Base-by-base conservation (phyloP, 1,139 yeast genomes). In the Candida tunisiensis region DNA sequence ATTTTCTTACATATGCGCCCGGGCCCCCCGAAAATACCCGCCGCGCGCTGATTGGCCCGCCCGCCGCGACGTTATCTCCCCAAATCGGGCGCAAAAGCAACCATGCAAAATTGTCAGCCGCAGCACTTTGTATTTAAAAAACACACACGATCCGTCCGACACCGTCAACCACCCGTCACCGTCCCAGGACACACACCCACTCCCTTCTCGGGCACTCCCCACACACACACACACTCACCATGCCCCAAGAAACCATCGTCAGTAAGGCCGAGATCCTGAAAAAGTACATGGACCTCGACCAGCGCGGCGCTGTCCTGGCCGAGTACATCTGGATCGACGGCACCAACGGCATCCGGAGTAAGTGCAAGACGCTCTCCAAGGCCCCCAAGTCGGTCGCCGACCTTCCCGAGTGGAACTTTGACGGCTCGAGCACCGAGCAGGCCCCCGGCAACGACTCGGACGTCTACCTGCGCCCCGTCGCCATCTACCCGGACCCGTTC, bases 361-460 rank as follows among this genome's bases (percentile, higher is more conserved):
- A 88, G 65, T 82, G 93, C 60, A 79, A 74, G 60, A 88, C 96
- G 33, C 63, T 88, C 42, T 46, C 46, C 47, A 69, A 73, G 59
- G 65, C 60, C 47, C 80, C 92, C 33, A 49, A 69, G 27, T 62
- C 75, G 24, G 65, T 80, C 31, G 91, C 79, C 38, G 93, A 88
- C 49, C 67, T 88, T 44, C 95, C 96, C 42, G 95, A 85, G 59
- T 88, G 98, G 98, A 88, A 88, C 69, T 88, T 88, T 49, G 98
- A 88, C 56, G 98, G 98, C 58, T 85, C 96, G 26, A 83, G 96
- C 19, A 88, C 98, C 29, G 88, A 82, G 41, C 98, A 88, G 65
- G 98, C 98, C 33, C 95, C 96, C 47, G 98, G 98, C 44, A 74
- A 79, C 56, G 88, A 88, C 63, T 83, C 96, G 28, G 98, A 88